Evolutionary conservation across 768 basidiomycete species (phyloP), one percentile per base, ranked within the genome.

Genomic region (Podaxis sp.): DNA sequence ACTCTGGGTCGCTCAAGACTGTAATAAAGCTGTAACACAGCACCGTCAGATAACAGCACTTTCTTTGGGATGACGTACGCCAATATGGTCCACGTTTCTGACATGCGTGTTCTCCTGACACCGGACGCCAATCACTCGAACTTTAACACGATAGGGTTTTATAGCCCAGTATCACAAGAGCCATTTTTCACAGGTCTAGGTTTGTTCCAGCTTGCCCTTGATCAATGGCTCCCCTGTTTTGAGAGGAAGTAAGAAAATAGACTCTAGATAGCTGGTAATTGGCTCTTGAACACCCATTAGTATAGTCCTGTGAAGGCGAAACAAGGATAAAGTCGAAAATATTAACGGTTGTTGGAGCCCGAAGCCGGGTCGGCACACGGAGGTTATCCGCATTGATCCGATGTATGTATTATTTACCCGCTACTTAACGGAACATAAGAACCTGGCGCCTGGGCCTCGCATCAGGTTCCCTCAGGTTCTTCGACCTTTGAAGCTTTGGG

Each of bases 201-300:
- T 1, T 67, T 82, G 20, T 82, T 82, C 60, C 72, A 78, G 63
- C 67, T 80, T 44, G 81, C 81, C 2, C 67, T 82, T 51, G 81
- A 82, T 58, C 77, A 79, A 62, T 82, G 82, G 81, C 66, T 83
- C 17, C 79, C 79, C 12, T 82, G 81, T 64, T 81, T 81, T 30
- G 12, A 20, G 40, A 36, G 26, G 13, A 50, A 22, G 12, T 3
- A 22, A 11, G 4, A 22, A 28, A 10, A 50, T 28, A 24, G 10
- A 24, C 20, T 0, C 20, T 49, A 24, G 48, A 5, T 15, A 44
- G 41, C 13, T 44, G 41, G 33, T 33, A 33, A 8, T 10, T 44
- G 2, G 41, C 12, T 13, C 15, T 44, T 44, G 41, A 33, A 33
- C 33, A 8, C 33, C 33, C 10, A 8, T 33, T 33, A 33, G 2